phyloP scores from a whole-genome alignment of 2,329 filamentous ascomycete species.

The Microascus cirrosus region DNA sequence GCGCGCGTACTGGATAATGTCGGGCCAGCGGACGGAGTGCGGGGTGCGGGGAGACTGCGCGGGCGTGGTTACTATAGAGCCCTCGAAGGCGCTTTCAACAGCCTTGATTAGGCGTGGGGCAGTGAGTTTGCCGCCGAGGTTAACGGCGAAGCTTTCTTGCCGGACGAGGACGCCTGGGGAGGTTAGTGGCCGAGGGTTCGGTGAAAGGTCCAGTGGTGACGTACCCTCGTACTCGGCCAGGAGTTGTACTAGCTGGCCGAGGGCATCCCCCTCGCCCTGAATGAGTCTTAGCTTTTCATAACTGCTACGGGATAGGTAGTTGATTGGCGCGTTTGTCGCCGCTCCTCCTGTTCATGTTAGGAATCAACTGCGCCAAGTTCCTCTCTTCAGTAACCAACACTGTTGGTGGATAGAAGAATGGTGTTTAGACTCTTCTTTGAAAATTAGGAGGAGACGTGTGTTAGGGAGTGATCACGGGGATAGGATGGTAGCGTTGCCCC shows the following conservation, averaged over 20 bases:
- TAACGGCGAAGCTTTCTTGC: slow-evolving; percentile 78
- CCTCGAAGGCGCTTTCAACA: slow-evolving; percentile 78
- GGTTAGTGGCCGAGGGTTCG: background rate
- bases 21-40: slow-evolving; percentile 60
- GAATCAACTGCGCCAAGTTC: background rate
- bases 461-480: too few relatives aligned
- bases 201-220: slow-evolving; percentile 1
- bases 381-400: background rate
- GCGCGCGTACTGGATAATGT: slow-evolving; percentile 76
- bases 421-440: background rate
- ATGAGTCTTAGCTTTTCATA: slow-evolving; percentile 36
- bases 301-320: slow-evolving; percentile 37
- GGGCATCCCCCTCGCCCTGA: slow-evolving; percentile 50
- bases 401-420: background rate
- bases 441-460: too few relatives aligned
- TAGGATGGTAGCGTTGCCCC: too few relatives aligned
- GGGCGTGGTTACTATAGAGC: slow-evolving; percentile 48
- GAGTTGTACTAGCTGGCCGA: slow-evolving; percentile 60
- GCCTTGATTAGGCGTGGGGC: slow-evolving; percentile 76
- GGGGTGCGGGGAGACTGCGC: slow-evolving; percentile 47
- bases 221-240: slow-evolving; percentile 67
- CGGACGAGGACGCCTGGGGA: slow-evolving; percentile 60
- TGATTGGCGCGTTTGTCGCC: slow-evolving; percentile 23
- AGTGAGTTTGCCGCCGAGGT: slow-evolving; percentile 71
- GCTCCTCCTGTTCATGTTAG: background rate